Base-by-base conservation (phyloP, 257 asterid genomes). In the Thymus quinquecostatus region DNA sequence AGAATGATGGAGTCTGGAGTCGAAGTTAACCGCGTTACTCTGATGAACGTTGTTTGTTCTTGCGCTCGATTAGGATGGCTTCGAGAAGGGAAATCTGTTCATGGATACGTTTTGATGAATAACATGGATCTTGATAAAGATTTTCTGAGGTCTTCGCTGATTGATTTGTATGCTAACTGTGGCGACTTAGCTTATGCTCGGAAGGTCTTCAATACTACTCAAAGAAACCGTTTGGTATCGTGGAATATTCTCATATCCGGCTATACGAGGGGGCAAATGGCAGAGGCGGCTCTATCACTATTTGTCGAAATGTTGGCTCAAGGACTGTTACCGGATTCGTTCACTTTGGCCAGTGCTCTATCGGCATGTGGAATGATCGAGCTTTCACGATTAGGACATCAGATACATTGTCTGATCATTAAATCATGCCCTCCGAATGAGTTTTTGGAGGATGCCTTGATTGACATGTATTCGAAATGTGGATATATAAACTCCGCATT, bases 221-320 rank as follows among this genome's bases (percentile, higher is more conserved):
- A 61, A 74, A 84, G 87, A 47, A 77, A 71, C 75, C 86, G 83
- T 72, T 50, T 85, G 2, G 77, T 89, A 7, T 85, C 90, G 2
- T 93, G 97, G 98, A 93, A 93, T 82, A 84, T 89, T 77, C 94
- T 93, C 75, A 93, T 91, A 81, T 89, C 97, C 21, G 90, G 97
- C 63, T 93, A 80, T 79, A 83, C 78, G 6, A 81, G 79, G 69
- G 88, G 86, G 72, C 83, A 82, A 6, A 83, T 75, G 86, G 80
- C 72, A 34, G 79, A 74, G 7, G 87, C 87, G 80, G 96, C 96
- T 53, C 76, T 89, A 10, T 79, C 75, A 10, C 92, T 93, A 32
- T 89, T 93, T 71, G 75, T 77, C 57, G 84, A 86, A 72, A 89
- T 93, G 97, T 58, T 80, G 66, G 65, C 50, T 50, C 79, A 70